These are phyloP conservation scores for Penicillium alfredii DNA, from an alignment of 495 filamentous ascomycete species.

Conservation along the genomic window DNA sequence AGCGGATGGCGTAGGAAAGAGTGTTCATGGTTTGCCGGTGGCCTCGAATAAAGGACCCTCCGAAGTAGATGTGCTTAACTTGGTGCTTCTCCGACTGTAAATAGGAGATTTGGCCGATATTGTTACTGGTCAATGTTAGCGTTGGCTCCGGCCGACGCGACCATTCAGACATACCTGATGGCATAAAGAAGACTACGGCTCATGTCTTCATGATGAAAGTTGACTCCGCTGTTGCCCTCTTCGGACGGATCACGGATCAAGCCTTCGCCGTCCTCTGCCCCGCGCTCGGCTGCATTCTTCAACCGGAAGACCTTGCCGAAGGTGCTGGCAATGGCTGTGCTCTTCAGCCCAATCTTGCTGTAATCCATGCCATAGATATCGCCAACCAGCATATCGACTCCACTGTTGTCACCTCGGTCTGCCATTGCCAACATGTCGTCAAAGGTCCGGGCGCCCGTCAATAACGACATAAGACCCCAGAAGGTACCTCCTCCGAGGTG, in stretches of 20 bases:
- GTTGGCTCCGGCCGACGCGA: neutral
- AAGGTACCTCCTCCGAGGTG: constrained; percentile 93
- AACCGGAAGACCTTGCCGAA: constrained; percentile 94
- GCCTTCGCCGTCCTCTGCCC: constrained; percentile 70
- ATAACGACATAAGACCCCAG: constrained; percentile 85
- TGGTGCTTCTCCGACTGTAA: constrained; percentile 88
- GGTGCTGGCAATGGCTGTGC: constrained; percentile 86
- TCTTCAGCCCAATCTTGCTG: constrained; percentile 88
- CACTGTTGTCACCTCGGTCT: constrained; percentile 84
- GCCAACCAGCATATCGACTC: constrained; percentile 94
- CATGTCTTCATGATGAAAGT: constrained; percentile 60
- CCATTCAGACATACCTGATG: constrained; percentile 53
- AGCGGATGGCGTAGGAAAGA: constrained; percentile 88
- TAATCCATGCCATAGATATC: constrained; percentile 98
- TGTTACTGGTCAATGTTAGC: constrained; percentile 60
- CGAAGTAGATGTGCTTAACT: constrained; percentile 92
- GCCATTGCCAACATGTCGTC: constrained; percentile 95
- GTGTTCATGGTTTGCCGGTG: constrained; percentile 98
- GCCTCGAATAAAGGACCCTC: constrained; percentile 92
- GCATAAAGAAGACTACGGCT: constrained; percentile 75
- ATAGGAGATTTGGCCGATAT: constrained; percentile 97
- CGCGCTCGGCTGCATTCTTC: constrained; percentile 68
- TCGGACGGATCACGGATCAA: constrained; percentile 47
- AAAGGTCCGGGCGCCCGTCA: constrained; percentile 85
- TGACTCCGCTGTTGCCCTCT: constrained; percentile 22